Percentiles rank a stretch among this genome's conserved stretches.
These are phyloP conservation scores for Alternaria tenuissima DNA, from an alignment of 2,329 filamentous ascomycete species.

Conservation along the genomic window DNA sequence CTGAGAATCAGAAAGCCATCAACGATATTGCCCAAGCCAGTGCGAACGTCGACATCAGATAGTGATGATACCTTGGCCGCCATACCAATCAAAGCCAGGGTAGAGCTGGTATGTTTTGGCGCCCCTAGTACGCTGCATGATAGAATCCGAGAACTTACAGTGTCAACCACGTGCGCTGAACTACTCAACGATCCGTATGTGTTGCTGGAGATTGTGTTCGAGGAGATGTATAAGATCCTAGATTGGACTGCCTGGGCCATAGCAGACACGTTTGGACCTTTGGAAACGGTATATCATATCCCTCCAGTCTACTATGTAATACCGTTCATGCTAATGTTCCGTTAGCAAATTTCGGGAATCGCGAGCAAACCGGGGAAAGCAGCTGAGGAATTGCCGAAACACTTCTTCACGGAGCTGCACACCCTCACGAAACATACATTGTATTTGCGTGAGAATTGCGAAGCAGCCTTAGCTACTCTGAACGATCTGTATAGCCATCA, in stretches of 20 bases:
- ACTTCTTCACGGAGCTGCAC: constrained; percentile 42
- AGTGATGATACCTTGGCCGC: constrained; percentile 20
- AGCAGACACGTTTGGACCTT: constrained; percentile 38
- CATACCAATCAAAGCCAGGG: neutral
- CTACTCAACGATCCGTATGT: constrained; percentile 42
- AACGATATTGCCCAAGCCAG: constrained; percentile 2
- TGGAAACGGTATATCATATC: constrained; percentile 38
- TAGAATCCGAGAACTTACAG: constrained; percentile 25
- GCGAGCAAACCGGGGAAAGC: constrained; percentile 27
- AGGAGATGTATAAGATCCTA: constrained; percentile 43
- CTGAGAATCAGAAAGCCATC: constrained; percentile 26
- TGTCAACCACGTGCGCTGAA: constrained; percentile 25
- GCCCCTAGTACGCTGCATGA: constrained; percentile 27
- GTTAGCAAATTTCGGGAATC: constrained; percentile 32
- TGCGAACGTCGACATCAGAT: constrained; percentile 21
- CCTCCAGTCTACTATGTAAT: neutral
- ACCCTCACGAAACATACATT: constrained; percentile 52
- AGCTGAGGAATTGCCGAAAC: constrained; percentile 26
- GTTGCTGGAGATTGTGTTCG: constrained; percentile 42
- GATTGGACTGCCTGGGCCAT: constrained; percentile 43
- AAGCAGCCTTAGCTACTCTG: constrained; percentile 40
- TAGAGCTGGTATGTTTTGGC: constrained; percentile 44
- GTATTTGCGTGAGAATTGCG: constrained; percentile 48
- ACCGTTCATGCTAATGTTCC: constrained; percentile 9
- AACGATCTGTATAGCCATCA: constrained; percentile 36